A percentile compares a stretch with the other conserved stretches of the same genome.
Evolutionary conservation across 768 basidiomycete species (phyloP).

Genomic region (Kwoniella sp.): DNA sequence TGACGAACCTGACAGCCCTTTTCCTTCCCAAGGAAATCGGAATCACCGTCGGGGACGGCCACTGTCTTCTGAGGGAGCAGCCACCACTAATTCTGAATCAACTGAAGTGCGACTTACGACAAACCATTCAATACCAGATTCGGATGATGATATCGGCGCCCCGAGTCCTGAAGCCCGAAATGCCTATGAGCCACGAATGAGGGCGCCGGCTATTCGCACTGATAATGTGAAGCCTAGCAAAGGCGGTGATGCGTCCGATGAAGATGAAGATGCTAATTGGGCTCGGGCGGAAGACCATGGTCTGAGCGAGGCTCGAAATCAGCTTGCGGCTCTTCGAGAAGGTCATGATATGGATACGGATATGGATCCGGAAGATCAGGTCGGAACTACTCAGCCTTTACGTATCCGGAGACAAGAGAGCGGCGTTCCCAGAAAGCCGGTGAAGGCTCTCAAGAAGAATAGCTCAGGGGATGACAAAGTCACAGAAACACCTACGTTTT

Average conservation of each 20-base stretch:
- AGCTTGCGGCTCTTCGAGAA: background rate
- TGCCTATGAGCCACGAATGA: background rate
- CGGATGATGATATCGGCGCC: slow-evolving; percentile 12
- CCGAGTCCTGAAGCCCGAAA: background rate
- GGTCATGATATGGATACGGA: background rate
- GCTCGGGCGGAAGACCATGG: background rate
- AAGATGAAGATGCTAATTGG: background rate
- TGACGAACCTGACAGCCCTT: background rate
- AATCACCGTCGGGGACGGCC: background rate
- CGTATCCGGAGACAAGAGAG: background rate
- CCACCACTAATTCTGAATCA: background rate
- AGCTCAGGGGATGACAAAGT: background rate
- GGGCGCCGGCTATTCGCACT: background rate
- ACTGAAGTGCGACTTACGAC: background rate
- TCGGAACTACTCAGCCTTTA: background rate
- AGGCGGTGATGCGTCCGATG: background rate
- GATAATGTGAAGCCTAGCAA: background rate
- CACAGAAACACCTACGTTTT: background rate
- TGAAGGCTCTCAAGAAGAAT: background rate
- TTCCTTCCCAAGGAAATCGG: too few species aligned
- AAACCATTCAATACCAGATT: background rate
- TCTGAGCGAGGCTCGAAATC: background rate
- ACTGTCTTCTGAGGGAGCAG: background rate
- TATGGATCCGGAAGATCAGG: background rate
- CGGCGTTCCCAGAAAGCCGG: background rate